Percentiles rank a stretch among this genome's conserved stretches.
Conservation (phyloP, 805 yeast species). For the Lachancea kluyveri region DNA sequence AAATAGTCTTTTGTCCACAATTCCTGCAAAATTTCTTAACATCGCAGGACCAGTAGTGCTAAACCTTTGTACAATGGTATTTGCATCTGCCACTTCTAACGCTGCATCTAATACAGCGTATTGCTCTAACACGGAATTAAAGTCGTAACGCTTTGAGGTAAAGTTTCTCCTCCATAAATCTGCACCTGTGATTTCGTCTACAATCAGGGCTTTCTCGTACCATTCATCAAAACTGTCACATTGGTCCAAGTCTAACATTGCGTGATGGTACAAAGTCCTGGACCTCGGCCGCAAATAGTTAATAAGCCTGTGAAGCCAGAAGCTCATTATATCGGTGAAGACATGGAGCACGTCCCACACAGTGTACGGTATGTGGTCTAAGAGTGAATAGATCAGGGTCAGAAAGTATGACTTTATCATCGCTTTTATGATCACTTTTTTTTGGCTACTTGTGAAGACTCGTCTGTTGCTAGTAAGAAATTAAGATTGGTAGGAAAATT, state of each 20-base stretch:
- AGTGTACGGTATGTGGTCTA: constrained; percentile 38
- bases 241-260: constrained; percentile 41
- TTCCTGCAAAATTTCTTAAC: constrained; percentile 86
- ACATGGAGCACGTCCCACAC: constrained; percentile 37
- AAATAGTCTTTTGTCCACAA: constrained; percentile 71
- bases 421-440: no score
- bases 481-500: no score
- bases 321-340: constrained; percentile 36
- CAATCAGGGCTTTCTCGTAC: constrained; percentile 45
- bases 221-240: constrained; percentile 66
- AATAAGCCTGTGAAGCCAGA: constrained; percentile 32
- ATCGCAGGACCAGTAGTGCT: constrained; percentile 63
- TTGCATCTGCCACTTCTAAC: constrained; percentile 47
- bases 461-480: no score
- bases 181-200: constrained; percentile 48
- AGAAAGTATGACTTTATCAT: constrained; percentile 20
- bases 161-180: constrained; percentile 78
- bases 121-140: constrained; percentile 71
- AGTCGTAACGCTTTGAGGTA: constrained; percentile 76
- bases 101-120: constrained; percentile 57
- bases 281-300: constrained; percentile 28
- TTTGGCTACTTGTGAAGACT: no score
- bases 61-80: constrained; percentile 54
- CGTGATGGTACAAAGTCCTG: constrained; percentile 32
- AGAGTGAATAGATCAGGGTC: constrained; percentile 20